phyloP scores from a whole-genome alignment of 2,329 filamentous ascomycete species.

The Stemphylium vesicarium region DNA sequence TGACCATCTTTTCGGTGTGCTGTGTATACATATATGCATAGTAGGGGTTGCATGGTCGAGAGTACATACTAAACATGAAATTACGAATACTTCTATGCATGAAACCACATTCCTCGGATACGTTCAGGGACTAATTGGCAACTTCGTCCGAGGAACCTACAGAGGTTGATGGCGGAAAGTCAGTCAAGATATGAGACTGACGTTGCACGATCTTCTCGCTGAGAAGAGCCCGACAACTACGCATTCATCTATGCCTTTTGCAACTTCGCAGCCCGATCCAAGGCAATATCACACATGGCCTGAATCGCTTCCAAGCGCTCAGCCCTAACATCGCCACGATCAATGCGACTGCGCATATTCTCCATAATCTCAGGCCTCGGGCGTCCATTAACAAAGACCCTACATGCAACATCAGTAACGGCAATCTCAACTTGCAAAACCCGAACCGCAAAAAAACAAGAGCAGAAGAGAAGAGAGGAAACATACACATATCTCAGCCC shows the following conservation, averaged over 20 bases:
- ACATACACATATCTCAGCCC: conserved; percentile 79
- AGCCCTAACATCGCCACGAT: conserved; percentile 65
- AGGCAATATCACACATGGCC: conserved; percentile 92
- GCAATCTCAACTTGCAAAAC: background rate
- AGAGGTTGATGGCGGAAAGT: no score
- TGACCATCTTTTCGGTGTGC: background rate
- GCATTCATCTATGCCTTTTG: no score
- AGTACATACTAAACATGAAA: background rate
- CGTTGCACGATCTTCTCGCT: no score
- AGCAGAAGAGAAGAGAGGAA: background rate
- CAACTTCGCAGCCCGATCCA: conserved; percentile 73
- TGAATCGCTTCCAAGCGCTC: conserved; percentile 78
- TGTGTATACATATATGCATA: background rate
- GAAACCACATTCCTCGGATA: no score
- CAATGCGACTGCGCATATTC: conserved; percentile 79
- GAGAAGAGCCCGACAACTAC: no score
- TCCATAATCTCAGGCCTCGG: conserved; percentile 76
- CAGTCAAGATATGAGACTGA: no score
- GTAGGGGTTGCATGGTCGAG: background rate
- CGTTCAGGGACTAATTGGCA: no score
- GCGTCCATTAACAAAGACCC: conserved; percentile 85
- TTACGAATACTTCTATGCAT: no score
- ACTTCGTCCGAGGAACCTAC: no score
- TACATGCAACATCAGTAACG: background rate
- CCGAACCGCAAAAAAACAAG: no score